Percentiles rank a stretch among this genome's conserved stretches.
phyloP scores from a whole-genome alignment of 1,284 basidiomycete genomes.

The Ustilago curta region DNA sequence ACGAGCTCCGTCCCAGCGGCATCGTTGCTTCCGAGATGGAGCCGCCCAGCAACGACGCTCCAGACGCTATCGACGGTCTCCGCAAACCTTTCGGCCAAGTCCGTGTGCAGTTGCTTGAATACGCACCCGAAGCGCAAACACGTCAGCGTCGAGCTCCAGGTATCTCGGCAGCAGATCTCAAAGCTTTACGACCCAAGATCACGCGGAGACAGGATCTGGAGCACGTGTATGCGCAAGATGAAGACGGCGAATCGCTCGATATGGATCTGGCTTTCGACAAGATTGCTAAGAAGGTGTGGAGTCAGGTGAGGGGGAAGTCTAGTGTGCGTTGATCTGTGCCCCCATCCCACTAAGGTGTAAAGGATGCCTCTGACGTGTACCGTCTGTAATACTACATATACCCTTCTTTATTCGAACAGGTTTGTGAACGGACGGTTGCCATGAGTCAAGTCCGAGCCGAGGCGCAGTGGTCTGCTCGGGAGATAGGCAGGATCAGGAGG shows the following conservation, averaged over 20 bases:
- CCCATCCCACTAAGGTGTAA: background rate
- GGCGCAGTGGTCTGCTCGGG: background rate
- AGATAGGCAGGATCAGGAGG: background rate
- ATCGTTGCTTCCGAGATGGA: constrained; percentile 8
- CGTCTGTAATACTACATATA: constrained; percentile 14
- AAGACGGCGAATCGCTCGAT: constrained; percentile 44
- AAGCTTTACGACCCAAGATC: constrained; percentile 23
- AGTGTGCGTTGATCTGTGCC: constrained; percentile 24
- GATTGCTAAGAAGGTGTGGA: constrained; percentile 28
- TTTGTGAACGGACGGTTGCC: background rate
- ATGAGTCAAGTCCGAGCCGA: background rate
- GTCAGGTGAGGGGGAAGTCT: constrained; percentile 6
- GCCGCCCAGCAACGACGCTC: background rate
- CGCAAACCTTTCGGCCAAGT: constrained; percentile 36
- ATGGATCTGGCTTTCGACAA: constrained; percentile 43
- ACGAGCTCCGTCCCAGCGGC: constrained; percentile 31
- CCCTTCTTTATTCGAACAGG: constrained; percentile 8
- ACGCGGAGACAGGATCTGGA: constrained; percentile 40
- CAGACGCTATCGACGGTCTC: constrained; percentile 15
- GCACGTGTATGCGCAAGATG: constrained; percentile 24
- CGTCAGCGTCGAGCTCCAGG: constrained; percentile 35
- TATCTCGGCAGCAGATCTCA: constrained; percentile 32
- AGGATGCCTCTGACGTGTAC: constrained; percentile 8
- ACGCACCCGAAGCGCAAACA: constrained; percentile 37
- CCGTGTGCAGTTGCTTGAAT: constrained; percentile 35